phyloP scores from a whole-genome alignment of 2,329 filamentous ascomycete species.

The Calcarisporium arbuscula region DNA sequence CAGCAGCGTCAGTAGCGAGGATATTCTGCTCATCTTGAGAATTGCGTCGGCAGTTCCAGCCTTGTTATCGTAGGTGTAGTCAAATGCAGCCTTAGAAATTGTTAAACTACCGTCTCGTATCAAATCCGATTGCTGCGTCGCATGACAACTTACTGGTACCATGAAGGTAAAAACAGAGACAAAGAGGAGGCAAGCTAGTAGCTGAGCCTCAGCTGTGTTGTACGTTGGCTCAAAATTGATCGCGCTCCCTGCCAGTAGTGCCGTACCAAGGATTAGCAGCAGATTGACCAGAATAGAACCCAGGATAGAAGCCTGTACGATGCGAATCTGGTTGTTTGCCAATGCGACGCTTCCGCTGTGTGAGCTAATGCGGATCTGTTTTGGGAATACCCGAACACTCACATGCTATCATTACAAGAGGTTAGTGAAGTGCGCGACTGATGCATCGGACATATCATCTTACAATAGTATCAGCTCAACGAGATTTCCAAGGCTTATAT shows the following conservation, averaged over 20 bases:
- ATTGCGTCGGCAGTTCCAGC: conserved; percentile 53
- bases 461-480: conserved; percentile 57
- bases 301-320: conserved; percentile 70
- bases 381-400: too few species aligned
- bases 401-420: conserved; percentile 24
- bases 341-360: conserved; percentile 46
- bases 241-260: conserved; percentile 63
- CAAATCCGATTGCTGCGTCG: too few species aligned
- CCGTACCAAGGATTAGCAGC: conserved; percentile 69
- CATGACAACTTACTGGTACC: conserved; percentile 22
- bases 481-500: conserved; percentile 57
- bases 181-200: conserved; percentile 28
- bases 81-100: conserved; percentile 31
- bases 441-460: too few species aligned
- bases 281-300: conserved; percentile 75
- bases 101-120: too few species aligned
- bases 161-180: conserved; percentile 33
- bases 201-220: conserved; percentile 25
- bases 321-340: conserved; percentile 57
- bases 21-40: conserved; percentile 69
- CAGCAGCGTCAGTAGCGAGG: conserved; percentile 66
- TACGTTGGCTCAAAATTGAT: conserved; percentile 57
- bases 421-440: conserved; percentile 22
- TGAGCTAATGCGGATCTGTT: too few species aligned
- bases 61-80: conserved; percentile 47